Percentiles rank a stretch among this genome's conserved stretches.
Conservation (phyloP, 2,329 filamentous ascomycete genomes). For the Hypoxylon rubiginosum region DNA sequence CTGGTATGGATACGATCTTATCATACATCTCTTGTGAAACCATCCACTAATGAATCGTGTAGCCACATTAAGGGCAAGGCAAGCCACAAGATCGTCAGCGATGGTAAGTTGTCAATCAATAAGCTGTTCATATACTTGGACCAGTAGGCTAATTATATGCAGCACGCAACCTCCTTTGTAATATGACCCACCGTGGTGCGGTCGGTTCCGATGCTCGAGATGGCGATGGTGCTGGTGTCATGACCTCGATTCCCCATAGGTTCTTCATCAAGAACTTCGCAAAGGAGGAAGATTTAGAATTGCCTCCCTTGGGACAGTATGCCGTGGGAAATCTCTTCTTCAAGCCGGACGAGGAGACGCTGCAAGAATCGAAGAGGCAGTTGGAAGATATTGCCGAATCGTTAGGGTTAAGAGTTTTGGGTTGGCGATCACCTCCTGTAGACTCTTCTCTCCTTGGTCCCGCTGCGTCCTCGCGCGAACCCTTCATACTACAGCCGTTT, state of each 20-base stretch:
- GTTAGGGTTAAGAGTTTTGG: constrained; percentile 88
- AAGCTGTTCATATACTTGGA: background rate
- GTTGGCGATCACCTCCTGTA: constrained; percentile 95
- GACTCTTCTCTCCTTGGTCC: constrained; percentile 95
- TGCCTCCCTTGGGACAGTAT: constrained; percentile 92
- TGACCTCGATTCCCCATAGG: constrained; percentile 98
- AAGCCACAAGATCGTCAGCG: constrained; percentile 98
- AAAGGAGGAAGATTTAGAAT: constrained; percentile 86
- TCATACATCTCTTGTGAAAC: background rate
- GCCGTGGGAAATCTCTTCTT: constrained; percentile 98
- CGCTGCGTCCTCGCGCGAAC: constrained; percentile 92
- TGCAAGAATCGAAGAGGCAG: constrained; percentile 90
- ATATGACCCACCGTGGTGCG: constrained; percentile 99
- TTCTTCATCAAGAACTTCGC: constrained; percentile 99
- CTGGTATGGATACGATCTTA: constrained; percentile 71
- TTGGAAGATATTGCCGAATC: constrained; percentile 95
- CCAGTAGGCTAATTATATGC: constrained; percentile 50
- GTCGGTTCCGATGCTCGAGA: constrained; percentile 98
- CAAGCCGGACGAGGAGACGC: constrained; percentile 91
- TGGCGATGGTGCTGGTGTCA: constrained; percentile 97
- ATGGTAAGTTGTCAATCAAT: constrained; percentile 75
- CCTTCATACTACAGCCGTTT: constrained; percentile 94
- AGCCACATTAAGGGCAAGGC: constrained; percentile 97
- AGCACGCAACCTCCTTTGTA: constrained; percentile 96
- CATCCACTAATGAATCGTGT: constrained; percentile 34